A percentile compares a stretch with the other conserved stretches of the same genome.
Evolutionary conservation across 2,329 filamentous ascomycete species (phyloP).

Genomic region (Dactylellina cionopaga): DNA sequence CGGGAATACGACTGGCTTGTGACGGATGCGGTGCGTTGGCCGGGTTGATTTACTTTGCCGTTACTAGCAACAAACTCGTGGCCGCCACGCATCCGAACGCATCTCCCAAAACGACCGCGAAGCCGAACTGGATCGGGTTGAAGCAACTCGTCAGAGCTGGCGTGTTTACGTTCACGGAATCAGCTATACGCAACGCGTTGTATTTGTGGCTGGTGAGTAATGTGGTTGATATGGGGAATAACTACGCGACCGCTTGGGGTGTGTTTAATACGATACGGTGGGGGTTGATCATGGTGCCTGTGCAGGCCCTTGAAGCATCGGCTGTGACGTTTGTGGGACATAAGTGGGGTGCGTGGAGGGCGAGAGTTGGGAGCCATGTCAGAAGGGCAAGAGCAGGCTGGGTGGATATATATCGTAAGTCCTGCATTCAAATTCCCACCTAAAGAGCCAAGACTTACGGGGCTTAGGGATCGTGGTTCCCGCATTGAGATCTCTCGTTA

Average conservation of each 20-base stretch:
- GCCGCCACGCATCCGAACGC: conserved; percentile 14
- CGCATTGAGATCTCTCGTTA: conserved; percentile 65
- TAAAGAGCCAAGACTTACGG: conserved; percentile 14
- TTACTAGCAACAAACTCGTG: conserved; percentile 55
- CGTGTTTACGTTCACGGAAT: conserved; percentile 71
- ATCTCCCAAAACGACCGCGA: conserved; percentile 45
- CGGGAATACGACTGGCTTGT: conserved; percentile 71
- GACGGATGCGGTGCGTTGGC: conserved; percentile 67
- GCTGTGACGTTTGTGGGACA: conserved; percentile 74
- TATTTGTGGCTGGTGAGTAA: conserved; percentile 76
- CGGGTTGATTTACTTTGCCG: conserved; percentile 71
- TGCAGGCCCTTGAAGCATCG: conserved; percentile 73
- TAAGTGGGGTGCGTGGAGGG: conserved; percentile 69
- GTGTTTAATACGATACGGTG: conserved; percentile 79
- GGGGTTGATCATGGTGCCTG: conserved; percentile 78
- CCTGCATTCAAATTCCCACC: background rate
- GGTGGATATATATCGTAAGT: conserved; percentile 59
- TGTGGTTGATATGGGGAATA: conserved; percentile 71
- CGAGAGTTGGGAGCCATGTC: conserved; percentile 57
- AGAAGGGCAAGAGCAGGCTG: conserved; percentile 58
- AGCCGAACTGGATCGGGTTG: conserved; percentile 64
- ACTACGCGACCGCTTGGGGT: conserved; percentile 78
- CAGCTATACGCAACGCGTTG: conserved; percentile 73
- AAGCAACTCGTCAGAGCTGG: conserved; percentile 68
- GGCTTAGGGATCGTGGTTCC: conserved; percentile 64